Conservation (phyloP, 2,329 filamentous ascomycete genomes). For the Xylaria multiplex region DNA sequence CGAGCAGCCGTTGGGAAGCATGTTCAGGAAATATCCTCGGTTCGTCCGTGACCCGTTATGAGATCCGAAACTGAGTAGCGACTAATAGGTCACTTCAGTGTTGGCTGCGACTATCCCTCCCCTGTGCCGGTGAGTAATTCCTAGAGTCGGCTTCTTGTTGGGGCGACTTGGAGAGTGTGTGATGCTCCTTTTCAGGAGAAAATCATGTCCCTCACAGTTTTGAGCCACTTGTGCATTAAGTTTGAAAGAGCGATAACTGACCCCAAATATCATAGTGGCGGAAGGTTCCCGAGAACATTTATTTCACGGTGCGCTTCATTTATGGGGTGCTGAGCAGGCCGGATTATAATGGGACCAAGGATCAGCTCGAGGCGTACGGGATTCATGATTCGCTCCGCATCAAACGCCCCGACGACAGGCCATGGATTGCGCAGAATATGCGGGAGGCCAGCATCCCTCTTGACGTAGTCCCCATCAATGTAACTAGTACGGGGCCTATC, state of each 20-base stretch:
- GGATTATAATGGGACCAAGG: slow-evolving; percentile 24
- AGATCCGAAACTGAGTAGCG: slow-evolving; percentile 11
- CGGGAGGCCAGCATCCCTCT: slow-evolving; percentile 37
- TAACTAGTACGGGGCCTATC: slow-evolving; percentile 38
- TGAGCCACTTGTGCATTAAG: not conserved
- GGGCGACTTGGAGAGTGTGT: not conserved
- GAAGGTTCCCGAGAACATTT: slow-evolving; percentile 40
- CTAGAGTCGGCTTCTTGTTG: not conserved
- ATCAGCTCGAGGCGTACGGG: slow-evolving; percentile 34
- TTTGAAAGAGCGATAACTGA: not conserved
- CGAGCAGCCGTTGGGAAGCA: slow-evolving; percentile 34
- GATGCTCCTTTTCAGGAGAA: not conserved
- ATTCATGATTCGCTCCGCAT: slow-evolving; percentile 25
- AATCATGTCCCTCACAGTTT: not conserved
- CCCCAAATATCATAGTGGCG: slow-evolving; percentile 27
- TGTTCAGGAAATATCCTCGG: slow-evolving; percentile 41
- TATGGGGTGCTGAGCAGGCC: slow-evolving; percentile 33
- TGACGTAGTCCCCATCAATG: slow-evolving; percentile 37
- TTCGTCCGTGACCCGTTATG: slow-evolving; percentile 26
- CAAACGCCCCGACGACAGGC: slow-evolving; percentile 34
- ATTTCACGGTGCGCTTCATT: slow-evolving; percentile 35
- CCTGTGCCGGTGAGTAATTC: slow-evolving; percentile 33
- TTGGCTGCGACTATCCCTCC: slow-evolving; percentile 39
- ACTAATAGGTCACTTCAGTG: slow-evolving; percentile 29
- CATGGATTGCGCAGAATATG: slow-evolving; percentile 38